Percentiles rank a stretch among this genome's conserved stretches.
Evolutionary conservation across 306 rosid genomes (phyloP).

Genomic region (Alnus rubra): DNA sequence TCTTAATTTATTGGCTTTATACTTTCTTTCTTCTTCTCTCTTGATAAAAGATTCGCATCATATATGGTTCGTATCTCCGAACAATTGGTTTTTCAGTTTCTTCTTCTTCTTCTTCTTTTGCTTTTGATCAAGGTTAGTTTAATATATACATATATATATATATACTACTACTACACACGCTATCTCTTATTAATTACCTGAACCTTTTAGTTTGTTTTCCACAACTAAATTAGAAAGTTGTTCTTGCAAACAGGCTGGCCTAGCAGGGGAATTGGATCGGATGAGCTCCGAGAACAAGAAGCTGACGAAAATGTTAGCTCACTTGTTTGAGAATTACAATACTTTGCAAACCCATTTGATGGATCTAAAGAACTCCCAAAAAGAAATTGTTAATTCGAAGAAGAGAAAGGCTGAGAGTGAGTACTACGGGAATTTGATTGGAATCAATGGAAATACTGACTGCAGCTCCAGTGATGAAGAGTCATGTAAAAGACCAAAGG

Average conservation of each 20-base stretch:
- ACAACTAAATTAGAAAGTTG: neutral
- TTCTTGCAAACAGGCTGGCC: conserved; percentile 22
- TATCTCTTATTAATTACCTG: neutral
- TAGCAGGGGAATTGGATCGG: conserved; percentile 56
- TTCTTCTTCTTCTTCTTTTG: too few species aligned
- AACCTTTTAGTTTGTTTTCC: neutral
- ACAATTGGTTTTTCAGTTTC: too few species aligned
- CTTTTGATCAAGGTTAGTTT: too few species aligned
- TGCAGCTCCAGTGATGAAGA: conserved; percentile 54
- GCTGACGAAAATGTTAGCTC: conserved; percentile 43
- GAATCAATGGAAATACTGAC: conserved; percentile 32
- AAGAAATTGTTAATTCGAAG: conserved; percentile 25
- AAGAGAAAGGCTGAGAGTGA: conserved; percentile 57
- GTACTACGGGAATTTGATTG: conserved; percentile 8
- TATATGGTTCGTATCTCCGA: too few species aligned
- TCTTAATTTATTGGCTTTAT: too few species aligned
- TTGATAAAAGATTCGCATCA: too few species aligned
- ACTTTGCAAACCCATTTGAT: conserved; percentile 43
- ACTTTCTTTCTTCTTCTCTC: too few species aligned
- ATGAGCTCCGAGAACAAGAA: conserved; percentile 60
- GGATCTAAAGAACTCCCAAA: conserved; percentile 32
- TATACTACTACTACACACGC: too few species aligned
- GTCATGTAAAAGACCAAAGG: conserved; percentile 43
- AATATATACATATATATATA: too few species aligned
- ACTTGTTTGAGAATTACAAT: conserved; percentile 45